Base-by-base conservation (phyloP, 257 asterid species). In the Hygrophila difformis region DNA sequence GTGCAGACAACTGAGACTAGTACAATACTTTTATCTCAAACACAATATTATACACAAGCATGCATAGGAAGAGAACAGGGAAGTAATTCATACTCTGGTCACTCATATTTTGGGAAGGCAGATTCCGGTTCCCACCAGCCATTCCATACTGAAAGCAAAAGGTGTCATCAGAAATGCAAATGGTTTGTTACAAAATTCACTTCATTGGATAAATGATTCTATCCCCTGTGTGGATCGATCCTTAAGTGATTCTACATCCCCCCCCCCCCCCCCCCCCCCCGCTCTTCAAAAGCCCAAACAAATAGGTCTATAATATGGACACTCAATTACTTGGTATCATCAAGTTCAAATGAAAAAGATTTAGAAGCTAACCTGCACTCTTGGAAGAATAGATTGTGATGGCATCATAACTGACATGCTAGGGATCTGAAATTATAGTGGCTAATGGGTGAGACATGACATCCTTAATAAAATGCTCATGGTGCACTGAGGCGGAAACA, bases 401-500 rank as follows among this genome's bases (percentile, higher is more conserved):
- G 83, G 77, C 95, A 81, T 78, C 95, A 88, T 84, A 39, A 87
- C 86, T 42, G 94, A 76, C 92, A 88, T 76, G 73, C 76, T 88
- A 17, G 95, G 70, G 60, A 88, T 88, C 95, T 88, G 95, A 51
- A 57, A 75, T 54, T 18, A 39, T 15, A 2, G 45, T 56, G 42
- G 50, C 49, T 55, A 4, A 21, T 60, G 52, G 51, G 41, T 53
- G 59, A 67, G 67, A 48, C 9, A 49, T 41, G 15, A 49, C 29
- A 42, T 49, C 28, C 11, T 21, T 36, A 19, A 56, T 36, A 62
- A 18, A 36, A 47, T 39, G 21, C 49, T 44, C 34, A 12, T n/a
- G 45, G 53, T 13, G 28, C 46, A 53, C 7, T 47, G 14, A 44
- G 47, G 41, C 11, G 18, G 39, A 51, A 47, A 20, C 41, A 9